A percentile compares a stretch with the other conserved stretches of the same genome.
phyloP scores from a whole-genome alignment of 2,329 filamentous ascomycete species.

The Beauveria australis region DNA sequence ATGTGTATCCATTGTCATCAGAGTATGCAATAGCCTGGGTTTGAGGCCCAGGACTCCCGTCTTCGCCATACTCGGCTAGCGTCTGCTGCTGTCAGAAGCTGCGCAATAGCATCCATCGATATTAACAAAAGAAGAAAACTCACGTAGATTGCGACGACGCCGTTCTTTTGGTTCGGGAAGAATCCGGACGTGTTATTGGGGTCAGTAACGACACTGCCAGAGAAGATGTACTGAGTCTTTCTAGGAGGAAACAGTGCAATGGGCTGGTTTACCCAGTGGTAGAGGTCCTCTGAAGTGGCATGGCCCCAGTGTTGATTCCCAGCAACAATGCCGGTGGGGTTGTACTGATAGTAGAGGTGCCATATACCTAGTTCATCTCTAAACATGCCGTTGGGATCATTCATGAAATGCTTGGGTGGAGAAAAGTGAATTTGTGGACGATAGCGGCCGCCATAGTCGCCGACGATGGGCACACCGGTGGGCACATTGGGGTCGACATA shows the following conservation, averaged over 20 bases:
- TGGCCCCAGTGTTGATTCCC: slow-evolving; percentile 62
- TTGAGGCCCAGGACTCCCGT: slow-evolving; percentile 24
- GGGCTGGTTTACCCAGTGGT: slow-evolving; percentile 56
- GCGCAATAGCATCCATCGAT: slow-evolving; percentile 23
- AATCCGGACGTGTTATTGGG: slow-evolving; percentile 58
- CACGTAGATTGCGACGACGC: slow-evolving; percentile 46
- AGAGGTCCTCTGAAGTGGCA: slow-evolving; percentile 53
- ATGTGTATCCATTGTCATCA: slow-evolving; percentile 52
- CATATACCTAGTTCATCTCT: slow-evolving; percentile 47
- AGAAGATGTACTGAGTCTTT: slow-evolving; percentile 38
- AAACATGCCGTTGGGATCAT: slow-evolving; percentile 59
- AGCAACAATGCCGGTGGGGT: slow-evolving; percentile 31
- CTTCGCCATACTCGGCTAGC: slow-evolving; percentile 14
- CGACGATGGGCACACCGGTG: slow-evolving; percentile 17
- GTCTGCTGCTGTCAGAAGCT: slow-evolving; percentile 14
- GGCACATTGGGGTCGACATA: slow-evolving; percentile 14
- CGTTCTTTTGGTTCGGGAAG: slow-evolving; percentile 50
- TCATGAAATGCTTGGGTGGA: slow-evolving; percentile 45
- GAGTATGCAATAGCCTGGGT: slow-evolving; percentile 56
- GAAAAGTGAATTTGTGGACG: slow-evolving; percentile 50
- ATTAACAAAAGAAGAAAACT: slow-evolving; percentile 16
- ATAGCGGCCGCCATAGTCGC: slow-evolving; percentile 20
- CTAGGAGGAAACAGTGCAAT: slow-evolving; percentile 49
- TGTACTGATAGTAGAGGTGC: slow-evolving; percentile 59
- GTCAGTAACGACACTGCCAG: slow-evolving; percentile 51